phyloP scores from a whole-genome alignment of 208 protist genomes.

The Leishmania gerbilli region DNA sequence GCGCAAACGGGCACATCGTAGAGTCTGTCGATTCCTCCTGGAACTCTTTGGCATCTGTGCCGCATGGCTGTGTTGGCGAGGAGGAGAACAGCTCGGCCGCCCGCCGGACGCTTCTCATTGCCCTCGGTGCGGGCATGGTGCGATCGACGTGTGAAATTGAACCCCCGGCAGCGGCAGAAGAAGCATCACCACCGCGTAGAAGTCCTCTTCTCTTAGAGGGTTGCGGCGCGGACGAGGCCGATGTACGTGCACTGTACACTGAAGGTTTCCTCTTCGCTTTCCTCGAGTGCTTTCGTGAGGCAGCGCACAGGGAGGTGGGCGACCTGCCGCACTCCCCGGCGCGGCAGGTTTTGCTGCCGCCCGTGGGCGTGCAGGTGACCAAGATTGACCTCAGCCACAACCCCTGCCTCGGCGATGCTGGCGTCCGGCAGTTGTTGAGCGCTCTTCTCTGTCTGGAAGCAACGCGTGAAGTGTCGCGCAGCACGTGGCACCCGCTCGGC shows the following conservation, averaged over 20 bases:
- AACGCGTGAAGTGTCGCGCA: background rate
- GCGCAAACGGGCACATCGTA: background rate
- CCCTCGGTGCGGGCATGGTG: background rate
- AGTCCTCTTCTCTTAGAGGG: constrained; percentile 10
- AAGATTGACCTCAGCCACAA: constrained; percentile 35
- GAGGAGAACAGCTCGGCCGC: background rate
- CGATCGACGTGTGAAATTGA: background rate
- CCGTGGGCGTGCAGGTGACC: constrained; percentile 5
- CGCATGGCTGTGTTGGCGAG: background rate
- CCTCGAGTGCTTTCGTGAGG: constrained; percentile 6
- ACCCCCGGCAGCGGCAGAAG: background rate
- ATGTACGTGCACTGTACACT: constrained; percentile 14
- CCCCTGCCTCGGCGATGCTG: constrained; percentile 5
- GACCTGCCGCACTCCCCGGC: background rate
- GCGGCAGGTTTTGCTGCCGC: background rate
- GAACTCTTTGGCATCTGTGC: constrained; percentile 5
- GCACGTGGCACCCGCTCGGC: background rate
- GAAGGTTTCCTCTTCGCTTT: constrained; percentile 7
- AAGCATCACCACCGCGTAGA: background rate
- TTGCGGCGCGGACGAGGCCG: background rate
- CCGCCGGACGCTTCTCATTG: background rate
- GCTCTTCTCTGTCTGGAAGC: constrained; percentile 20
- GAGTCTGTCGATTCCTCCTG: constrained; percentile 13
- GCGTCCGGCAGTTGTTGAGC: constrained; percentile 17
- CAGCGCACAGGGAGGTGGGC: constrained; percentile 7